A percentile compares a stretch with the other conserved stretches of the same genome.
Conservation (phyloP, 164 flowering plant species). For the grape (Vitis vinifera) region DNA sequence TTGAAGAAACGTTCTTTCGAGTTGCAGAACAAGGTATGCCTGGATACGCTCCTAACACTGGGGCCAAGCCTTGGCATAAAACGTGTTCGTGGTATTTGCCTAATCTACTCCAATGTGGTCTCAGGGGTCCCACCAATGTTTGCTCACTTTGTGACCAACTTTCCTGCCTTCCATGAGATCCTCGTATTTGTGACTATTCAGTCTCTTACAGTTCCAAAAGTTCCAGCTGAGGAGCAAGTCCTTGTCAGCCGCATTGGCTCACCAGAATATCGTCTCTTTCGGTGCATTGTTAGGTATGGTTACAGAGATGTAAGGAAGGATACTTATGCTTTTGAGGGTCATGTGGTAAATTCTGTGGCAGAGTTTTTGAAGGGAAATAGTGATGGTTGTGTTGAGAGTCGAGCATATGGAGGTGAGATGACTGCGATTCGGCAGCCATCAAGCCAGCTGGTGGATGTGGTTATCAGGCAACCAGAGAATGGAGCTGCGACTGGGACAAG, state of each 20-base stretch:
- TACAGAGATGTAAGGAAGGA: conserved; percentile 16
- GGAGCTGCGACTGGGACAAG: conserved; percentile 3
- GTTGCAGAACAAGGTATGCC: conserved; percentile 37
- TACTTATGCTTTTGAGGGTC: conserved; percentile 7
- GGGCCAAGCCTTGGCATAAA: conserved; percentile 38
- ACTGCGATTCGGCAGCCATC: background rate
- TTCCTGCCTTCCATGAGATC: conserved; percentile 58
- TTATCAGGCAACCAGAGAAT: conserved; percentile 1
- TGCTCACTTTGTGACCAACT: conserved; percentile 51
- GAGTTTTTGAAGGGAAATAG: conserved; percentile 31
- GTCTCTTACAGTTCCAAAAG: conserved; percentile 40
- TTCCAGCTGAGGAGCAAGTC: conserved; percentile 32
- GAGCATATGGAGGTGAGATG: background rate
- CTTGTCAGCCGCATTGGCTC: conserved; percentile 45
- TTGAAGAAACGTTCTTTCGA: conserved; percentile 37
- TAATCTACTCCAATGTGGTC: conserved; percentile 38
- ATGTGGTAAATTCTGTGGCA: conserved; percentile 11
- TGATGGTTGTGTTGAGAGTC: conserved; percentile 10
- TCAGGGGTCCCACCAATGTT: conserved; percentile 56
- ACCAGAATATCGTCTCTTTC: conserved; percentile 28
- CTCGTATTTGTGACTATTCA: conserved; percentile 41
- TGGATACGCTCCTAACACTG: conserved; percentile 36
- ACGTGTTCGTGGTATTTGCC: conserved; percentile 50
- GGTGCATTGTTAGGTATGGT: conserved; percentile 30
- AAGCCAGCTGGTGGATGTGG: conserved; percentile 5